Conservation (phyloP, 106 monocot genomes). For the Dioscorea dumetorum region DNA sequence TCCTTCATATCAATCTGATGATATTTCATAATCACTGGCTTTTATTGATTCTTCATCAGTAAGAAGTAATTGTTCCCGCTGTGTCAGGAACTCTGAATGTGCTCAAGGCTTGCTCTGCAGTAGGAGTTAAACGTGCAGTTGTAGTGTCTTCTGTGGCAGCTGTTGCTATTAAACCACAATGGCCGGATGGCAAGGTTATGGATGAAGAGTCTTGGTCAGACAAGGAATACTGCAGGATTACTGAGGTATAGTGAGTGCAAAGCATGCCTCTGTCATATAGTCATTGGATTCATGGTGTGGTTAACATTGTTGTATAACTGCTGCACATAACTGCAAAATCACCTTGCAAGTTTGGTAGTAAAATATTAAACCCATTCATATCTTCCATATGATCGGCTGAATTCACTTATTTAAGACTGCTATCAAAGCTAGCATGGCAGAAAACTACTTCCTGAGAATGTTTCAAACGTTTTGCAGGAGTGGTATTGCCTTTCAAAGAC, state of each 20-base stretch:
- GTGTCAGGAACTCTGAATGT: conserved; percentile 37
- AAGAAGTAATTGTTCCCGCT: conserved; percentile 32
- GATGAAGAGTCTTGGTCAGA: conserved; percentile 37
- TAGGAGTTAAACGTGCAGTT: conserved; percentile 22
- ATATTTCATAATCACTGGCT: too few relatives aligned
- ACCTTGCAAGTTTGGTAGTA: too few relatives aligned
- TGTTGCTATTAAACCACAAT: conserved; percentile 10
- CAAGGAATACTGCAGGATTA: conserved; percentile 22
- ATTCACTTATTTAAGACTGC: too few relatives aligned
- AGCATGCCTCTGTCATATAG: neutral
- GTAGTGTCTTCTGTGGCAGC: conserved; percentile 20
- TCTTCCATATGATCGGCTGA: too few relatives aligned
- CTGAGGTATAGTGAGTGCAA: conserved; percentile 14
- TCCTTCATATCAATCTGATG: too few relatives aligned
- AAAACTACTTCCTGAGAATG: too few relatives aligned
- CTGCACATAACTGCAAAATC: too few relatives aligned
- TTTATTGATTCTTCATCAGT: neutral
- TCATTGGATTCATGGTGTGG: neutral
- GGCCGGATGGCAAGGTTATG: conserved; percentile 14
- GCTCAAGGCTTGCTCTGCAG: conserved; percentile 20
- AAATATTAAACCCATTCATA: too few relatives aligned
- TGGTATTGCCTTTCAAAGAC: conserved; percentile 58
- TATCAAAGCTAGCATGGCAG: too few relatives aligned
- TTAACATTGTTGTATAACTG: too few relatives aligned
- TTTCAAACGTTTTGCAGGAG: conserved; percentile 15